Base-by-base conservation (phyloP, 805 yeast genomes). In the Candida jianshihensis region DNA sequence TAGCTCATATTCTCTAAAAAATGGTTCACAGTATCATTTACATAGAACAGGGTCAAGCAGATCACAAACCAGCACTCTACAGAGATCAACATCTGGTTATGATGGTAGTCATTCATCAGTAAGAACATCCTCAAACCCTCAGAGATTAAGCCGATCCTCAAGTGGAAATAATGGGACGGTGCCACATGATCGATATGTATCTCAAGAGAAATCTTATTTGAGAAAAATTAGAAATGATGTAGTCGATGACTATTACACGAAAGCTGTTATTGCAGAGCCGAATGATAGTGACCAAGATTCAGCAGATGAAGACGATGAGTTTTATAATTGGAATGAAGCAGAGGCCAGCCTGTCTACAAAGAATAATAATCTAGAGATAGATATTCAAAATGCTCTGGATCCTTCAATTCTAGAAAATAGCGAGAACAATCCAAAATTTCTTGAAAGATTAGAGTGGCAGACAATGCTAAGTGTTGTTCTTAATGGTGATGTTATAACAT, bases 371-470 rank as follows among this genome's bases (percentile, higher is more conserved):
- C 65, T 68, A 42, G 72, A 72, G 44, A 64, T 73, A 11, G 79
- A 75, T 41, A 69, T 66, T 29, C 56, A 47, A 12, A 46, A 53
- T 24, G 26, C 44, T n/a, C 19, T 48, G 17, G 55, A 48, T 26
- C 22, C 49, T 2, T 36, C 50, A 0, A 34, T 47, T 0, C 18
- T 47, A 10, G 53, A 51, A 14, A 37, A 39, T 21, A 42, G 47
- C 5, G 39, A 51, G 32, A 51, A 59, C 4, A 58, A 61, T 36
- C 59, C 65, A 6, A 45, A 51, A 18, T 77, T 81, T 7, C 50
- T 78, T 10, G 97, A 88, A 53, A 70, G 97, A 33, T 64, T 89
- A 11, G 96, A 88, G 60, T 92, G 98, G 98, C 97, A 92, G 59
- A 75, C 90, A 0, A 87, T 92, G 95, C 68, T 92, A 33, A 73